A percentile compares a stretch with the other conserved stretches of the same genome.
Evolutionary conservation across 2,329 filamentous ascomycete genomes (phyloP).

Genomic region (Penicillium aurantiogriseum): DNA sequence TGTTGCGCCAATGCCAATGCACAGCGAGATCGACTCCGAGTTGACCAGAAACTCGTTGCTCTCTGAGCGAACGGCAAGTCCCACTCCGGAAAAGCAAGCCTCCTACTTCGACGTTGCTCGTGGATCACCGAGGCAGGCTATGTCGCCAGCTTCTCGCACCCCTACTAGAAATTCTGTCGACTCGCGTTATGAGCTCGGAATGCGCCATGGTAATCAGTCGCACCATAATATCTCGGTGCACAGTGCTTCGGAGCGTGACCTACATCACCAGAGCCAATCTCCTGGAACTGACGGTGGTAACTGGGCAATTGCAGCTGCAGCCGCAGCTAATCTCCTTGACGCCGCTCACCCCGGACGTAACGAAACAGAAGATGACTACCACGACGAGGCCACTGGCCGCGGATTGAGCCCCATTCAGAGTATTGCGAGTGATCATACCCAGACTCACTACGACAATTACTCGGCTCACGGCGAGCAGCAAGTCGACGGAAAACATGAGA

Average conservation of each 20-base stretch:
- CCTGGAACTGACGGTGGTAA: constrained; percentile 35
- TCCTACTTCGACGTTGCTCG: constrained; percentile 63
- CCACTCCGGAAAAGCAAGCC: constrained; percentile 65
- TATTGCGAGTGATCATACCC: constrained; percentile 79
- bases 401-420: constrained; percentile 88
- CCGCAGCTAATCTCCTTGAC: constrained; percentile 38
- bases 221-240: constrained; percentile 51
- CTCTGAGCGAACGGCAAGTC: constrained; percentile 74
- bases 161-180: constrained; percentile 53
- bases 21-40: constrained; percentile 83
- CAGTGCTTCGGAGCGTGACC: constrained; percentile 47
- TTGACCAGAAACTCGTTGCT: constrained; percentile 83
- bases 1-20: constrained; percentile 80
- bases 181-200: constrained; percentile 59
- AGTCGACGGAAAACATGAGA: constrained; percentile 58
- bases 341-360: constrained; percentile 49
- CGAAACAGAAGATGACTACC: constrained; percentile 48
- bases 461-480: constrained; percentile 4
- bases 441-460: constrained; percentile 48
- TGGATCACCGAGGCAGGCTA: constrained; percentile 52
- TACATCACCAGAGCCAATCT: constrained; percentile 39
- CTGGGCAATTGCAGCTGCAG: constrained; percentile 42
- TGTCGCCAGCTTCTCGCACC: constrained; percentile 62
- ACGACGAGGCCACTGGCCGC: constrained; percentile 65
- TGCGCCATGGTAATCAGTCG: constrained; percentile 62